Conservation (phyloP, 495 filamentous ascomycete species). For the Chlorociboria aeruginascens region DNA sequence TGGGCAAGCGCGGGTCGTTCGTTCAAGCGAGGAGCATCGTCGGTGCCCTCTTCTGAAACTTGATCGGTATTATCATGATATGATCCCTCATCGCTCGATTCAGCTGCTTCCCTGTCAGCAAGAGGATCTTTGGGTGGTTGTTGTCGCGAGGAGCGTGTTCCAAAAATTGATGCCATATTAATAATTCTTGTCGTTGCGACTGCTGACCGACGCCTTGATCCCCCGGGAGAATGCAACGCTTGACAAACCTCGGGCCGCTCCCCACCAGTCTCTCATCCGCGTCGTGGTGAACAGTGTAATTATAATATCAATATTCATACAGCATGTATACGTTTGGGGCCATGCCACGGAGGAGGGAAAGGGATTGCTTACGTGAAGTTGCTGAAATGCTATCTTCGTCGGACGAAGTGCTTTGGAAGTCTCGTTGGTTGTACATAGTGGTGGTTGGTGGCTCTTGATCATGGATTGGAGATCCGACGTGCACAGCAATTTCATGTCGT, state of each 20-base stretch:
- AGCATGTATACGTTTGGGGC: background rate
- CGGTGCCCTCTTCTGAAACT: background rate
- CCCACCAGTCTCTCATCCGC: background rate
- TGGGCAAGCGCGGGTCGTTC: constrained; percentile 47
- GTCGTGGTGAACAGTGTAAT: background rate
- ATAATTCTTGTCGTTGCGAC: background rate
- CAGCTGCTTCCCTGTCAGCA: constrained; percentile 13
- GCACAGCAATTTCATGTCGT: constrained; percentile 4
- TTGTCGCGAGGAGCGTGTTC: constrained; percentile 2
- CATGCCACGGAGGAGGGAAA: no score
- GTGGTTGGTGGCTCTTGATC: background rate
- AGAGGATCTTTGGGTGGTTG: constrained; percentile 4
- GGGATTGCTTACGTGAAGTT: background rate
- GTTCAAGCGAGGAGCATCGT: background rate
- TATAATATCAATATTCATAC: no score
- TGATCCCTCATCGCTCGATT: constrained; percentile 12
- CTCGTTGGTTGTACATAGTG: background rate
- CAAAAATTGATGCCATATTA: constrained; percentile 20
- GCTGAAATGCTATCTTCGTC: background rate
- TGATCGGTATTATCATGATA: constrained; percentile 13
- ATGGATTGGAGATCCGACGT: no score
- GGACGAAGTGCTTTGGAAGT: background rate
- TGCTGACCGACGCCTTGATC: background rate
- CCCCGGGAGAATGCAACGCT: background rate
- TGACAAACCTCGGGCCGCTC: background rate